These are phyloP conservation scores for Xylaria digitata DNA, from an alignment of 2,329 filamentous ascomycete genomes.

Conservation along the genomic window DNA sequence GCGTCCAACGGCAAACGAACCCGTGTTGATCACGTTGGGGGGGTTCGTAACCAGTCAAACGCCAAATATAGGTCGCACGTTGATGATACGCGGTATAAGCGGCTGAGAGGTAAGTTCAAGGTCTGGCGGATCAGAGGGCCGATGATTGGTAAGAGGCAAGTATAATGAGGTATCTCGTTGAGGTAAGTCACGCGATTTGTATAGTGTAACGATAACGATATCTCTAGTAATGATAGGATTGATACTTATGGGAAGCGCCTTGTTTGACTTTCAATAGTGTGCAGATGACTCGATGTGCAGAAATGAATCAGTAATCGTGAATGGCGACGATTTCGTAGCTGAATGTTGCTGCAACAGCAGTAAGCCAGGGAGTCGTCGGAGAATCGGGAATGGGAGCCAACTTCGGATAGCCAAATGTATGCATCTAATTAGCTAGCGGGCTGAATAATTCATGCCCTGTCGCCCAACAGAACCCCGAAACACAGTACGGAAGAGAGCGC, in stretches of 20 bases:
- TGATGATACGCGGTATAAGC: slow-evolving; percentile 1
- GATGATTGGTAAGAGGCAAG: slow-evolving; percentile 8
- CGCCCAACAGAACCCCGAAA: not conserved
- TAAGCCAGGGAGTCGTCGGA: not conserved
- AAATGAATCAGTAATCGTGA: not conserved
- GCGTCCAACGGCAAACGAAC: slow-evolving; percentile 16
- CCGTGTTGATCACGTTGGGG: not conserved
- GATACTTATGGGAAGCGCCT: not conserved
- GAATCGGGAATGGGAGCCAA: not conserved
- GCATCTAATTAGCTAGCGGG: not conserved
- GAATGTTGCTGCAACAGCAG: not conserved
- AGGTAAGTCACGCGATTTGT: not conserved
- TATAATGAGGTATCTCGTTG: not conserved
- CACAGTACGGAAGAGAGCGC: not conserved
- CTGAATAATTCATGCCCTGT: not conserved
- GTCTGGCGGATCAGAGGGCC: slow-evolving; percentile 17
- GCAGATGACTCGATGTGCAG: not conserved
- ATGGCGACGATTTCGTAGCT: not conserved
- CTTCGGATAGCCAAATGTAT: not conserved
- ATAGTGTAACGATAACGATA: not conserved
- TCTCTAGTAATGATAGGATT: not conserved
- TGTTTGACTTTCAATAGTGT: not conserved
- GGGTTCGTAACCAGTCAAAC: not conserved
- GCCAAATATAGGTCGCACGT: not conserved
- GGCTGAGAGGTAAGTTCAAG: slow-evolving; percentile 15